phyloP scores from a whole-genome alignment of 2,329 filamentous ascomycete genomes.

The Trichoderma sp. region DNA sequence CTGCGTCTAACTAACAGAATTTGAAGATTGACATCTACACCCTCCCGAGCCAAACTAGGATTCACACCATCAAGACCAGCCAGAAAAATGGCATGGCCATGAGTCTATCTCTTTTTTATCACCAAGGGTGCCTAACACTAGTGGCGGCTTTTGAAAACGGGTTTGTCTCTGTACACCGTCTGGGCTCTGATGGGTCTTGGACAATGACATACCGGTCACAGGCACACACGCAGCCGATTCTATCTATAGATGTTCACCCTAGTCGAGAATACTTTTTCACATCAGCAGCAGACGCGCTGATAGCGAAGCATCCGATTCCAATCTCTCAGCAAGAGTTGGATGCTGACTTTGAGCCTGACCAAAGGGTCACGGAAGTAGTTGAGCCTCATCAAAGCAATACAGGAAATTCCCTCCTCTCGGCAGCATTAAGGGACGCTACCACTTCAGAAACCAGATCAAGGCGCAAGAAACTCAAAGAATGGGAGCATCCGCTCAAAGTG shows the following conservation, averaged over 20 bases:
- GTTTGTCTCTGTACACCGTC: slow-evolving; percentile 63
- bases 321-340: slow-evolving; percentile 28
- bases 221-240: slow-evolving; percentile 74
- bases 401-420: slow-evolving; percentile 28
- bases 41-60: slow-evolving; percentile 70
- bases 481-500: slow-evolving; percentile 54
- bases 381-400: slow-evolving; percentile 20
- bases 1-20: background rate
- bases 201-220: slow-evolving; percentile 60
- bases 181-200: slow-evolving; percentile 45
- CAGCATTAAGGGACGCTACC: slow-evolving; percentile 22
- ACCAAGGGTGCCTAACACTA: slow-evolving; percentile 55
- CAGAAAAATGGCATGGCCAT: slow-evolving; percentile 79
- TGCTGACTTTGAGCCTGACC: slow-evolving; percentile 23
- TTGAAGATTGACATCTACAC: slow-evolving; percentile 77
- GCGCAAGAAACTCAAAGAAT: slow-evolving; percentile 29
- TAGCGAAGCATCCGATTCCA: slow-evolving; percentile 73
- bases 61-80: slow-evolving; percentile 53
- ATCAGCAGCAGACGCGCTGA: slow-evolving; percentile 75
- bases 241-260: slow-evolving; percentile 65
- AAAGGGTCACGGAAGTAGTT: slow-evolving; percentile 30
- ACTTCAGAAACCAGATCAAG: background rate
- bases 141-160: slow-evolving; percentile 85
- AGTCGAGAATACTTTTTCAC: slow-evolving; percentile 65
- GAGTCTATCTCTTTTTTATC: slow-evolving; percentile 65